These are phyloP conservation scores for Cyclotella choctawhatcheeana DNA, from an alignment of 108 stramenopile genomes.

Conservation along the genomic window DNA sequence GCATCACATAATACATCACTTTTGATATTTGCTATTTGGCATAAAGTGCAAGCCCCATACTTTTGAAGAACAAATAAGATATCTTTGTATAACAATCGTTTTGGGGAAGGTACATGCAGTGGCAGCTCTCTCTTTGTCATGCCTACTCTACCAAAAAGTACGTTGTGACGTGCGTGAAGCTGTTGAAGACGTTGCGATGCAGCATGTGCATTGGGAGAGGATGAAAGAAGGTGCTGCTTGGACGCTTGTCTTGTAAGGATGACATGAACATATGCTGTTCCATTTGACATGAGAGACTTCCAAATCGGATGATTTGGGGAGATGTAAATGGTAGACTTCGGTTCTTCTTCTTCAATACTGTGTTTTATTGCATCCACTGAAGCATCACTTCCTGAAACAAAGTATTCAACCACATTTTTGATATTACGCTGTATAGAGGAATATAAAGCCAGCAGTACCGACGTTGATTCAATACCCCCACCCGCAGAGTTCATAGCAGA, in stretches of 20 bases:
- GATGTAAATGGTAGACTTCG: conserved; percentile 59
- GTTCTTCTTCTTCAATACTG: conserved; percentile 30
- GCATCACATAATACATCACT: neutral
- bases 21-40: neutral
- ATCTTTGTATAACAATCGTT: conserved; percentile 70
- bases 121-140: conserved; percentile 81
- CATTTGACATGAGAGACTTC: conserved; percentile 67
- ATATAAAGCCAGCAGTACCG: conserved; percentile 69
- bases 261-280: conserved; percentile 74
- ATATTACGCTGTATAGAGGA: conserved; percentile 36
- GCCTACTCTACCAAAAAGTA: conserved; percentile 70
- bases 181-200: conserved; percentile 42
- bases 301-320: conserved; percentile 61
- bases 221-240: conserved; percentile 25
- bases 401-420: conserved; percentile 15
- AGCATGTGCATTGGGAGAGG: conserved; percentile 32
- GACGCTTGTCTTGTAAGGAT: conserved; percentile 55
- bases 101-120: conserved; percentile 69
- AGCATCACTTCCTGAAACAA: neutral
- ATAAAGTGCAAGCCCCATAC: conserved; percentile 39
- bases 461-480: conserved; percentile 87
- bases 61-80: conserved; percentile 59
- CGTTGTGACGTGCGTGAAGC: conserved; percentile 46
- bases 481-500: conserved; percentile 80
- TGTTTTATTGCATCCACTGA: neutral